Evolutionary conservation across 2,329 filamentous ascomycete genomes (phyloP).

Genomic region (Gyromitra esculenta): DNA sequence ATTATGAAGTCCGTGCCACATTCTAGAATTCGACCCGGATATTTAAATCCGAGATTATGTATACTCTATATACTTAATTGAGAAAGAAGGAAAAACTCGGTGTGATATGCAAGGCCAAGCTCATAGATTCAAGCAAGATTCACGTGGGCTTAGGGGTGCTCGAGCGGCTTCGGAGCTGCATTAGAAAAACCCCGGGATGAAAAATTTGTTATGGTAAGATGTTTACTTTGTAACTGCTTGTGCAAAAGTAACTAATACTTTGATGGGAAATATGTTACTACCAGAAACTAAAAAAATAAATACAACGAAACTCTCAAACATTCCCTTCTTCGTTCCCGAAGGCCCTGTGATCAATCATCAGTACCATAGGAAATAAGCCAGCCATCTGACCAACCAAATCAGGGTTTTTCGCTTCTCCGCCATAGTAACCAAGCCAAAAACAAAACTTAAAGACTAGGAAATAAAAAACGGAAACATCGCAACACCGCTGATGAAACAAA

Average conservation of each 20-base stretch:
- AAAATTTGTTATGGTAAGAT: neutral
- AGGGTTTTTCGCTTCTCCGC: neutral
- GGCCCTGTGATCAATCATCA: neutral
- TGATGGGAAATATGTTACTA: neutral
- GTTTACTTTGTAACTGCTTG: neutral
- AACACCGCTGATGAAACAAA: neutral
- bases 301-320: conserved; percentile 3
- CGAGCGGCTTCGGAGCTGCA: too few species aligned
- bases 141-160: too few species aligned
- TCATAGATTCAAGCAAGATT: too few species aligned
- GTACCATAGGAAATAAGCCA: neutral
- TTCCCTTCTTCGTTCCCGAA: neutral
- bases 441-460: neutral
- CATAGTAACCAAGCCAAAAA: neutral
- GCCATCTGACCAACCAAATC: neutral
- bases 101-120: too few species aligned
- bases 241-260: neutral
- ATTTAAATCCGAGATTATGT: neutral
- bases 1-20: conserved; percentile 1
- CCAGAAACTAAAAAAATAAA: neutral
- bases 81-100: neutral
- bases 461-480: neutral
- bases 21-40: neutral
- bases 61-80: neutral
- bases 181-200: neutral